Evolutionary conservation across 148 eudicot genomes (phyloP).

Genomic region (Camellia sinensis): DNA sequence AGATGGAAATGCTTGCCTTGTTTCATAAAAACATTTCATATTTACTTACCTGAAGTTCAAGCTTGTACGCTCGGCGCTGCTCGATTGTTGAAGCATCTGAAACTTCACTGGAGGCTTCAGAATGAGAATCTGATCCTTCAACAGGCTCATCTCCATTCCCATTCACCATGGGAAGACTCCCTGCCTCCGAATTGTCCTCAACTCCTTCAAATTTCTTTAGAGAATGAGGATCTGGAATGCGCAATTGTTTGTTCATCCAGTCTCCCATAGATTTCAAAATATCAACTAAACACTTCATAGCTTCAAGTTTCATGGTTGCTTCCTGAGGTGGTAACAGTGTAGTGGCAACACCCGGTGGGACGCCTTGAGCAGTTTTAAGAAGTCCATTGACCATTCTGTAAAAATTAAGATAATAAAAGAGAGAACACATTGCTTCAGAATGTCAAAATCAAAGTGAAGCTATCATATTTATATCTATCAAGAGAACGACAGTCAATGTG

Average conservation of each 20-base stretch:
- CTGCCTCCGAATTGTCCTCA: conserved; percentile 57
- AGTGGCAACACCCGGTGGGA: conserved; percentile 79
- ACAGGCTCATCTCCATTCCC: conserved; percentile 71
- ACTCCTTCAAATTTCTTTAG: conserved; percentile 47
- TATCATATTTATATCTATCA: background rate
- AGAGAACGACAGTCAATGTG: background rate
- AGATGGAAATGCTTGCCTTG: background rate
- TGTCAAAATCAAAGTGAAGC: background rate
- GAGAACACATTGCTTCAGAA: background rate
- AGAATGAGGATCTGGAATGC: conserved; percentile 78
- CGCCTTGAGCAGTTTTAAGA: conserved; percentile 99
- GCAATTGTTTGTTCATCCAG: conserved; percentile 93
- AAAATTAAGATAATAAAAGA: conserved; percentile 1
- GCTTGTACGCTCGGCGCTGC: conserved; percentile 99
- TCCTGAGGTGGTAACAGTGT: conserved; percentile 94
- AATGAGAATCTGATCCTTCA: conserved; percentile 75
- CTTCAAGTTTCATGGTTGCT: conserved; percentile 78
- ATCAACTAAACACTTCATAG: conserved; percentile 91
- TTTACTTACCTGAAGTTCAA: conserved; percentile 88
- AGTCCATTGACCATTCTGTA: conserved; percentile 99
- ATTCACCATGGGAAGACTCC: conserved; percentile 52
- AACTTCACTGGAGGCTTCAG: conserved; percentile 80
- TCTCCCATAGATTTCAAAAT: conserved; percentile 92
- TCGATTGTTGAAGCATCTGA: conserved; percentile 85
- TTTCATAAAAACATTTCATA: background rate